These are phyloP conservation scores for Colletotrichum chlorophyti DNA, from an alignment of 2,329 filamentous ascomycete genomes.

Conservation along the genomic window DNA sequence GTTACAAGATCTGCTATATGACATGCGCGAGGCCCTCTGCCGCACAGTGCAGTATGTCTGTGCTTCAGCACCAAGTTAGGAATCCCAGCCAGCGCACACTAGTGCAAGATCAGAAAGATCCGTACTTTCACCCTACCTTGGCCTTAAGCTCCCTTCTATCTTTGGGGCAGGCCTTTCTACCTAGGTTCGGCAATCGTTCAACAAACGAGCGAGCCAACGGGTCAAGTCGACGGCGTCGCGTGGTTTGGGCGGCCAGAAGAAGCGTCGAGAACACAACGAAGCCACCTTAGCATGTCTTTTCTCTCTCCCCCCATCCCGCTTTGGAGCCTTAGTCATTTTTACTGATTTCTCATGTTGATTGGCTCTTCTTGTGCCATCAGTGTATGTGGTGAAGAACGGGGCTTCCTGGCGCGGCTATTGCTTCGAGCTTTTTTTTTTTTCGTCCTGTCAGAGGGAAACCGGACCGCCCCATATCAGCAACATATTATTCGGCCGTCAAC, in stretches of 20 bases:
- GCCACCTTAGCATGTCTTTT: neutral
- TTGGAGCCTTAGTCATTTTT: neutral
- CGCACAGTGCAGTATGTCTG: constrained; percentile 29
- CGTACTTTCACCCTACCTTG: constrained; percentile 2
- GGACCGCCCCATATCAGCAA: too few species aligned
- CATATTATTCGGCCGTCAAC: neutral
- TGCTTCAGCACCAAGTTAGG: constrained; percentile 19
- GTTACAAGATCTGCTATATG: constrained; percentile 29
- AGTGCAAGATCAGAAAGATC: constrained; percentile 24
- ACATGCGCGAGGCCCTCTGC: constrained; percentile 29
- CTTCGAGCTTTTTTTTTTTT: neutral
- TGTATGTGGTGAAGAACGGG: too few species aligned
- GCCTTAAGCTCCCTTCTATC: too few species aligned
- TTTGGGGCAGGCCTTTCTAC: too few species aligned
- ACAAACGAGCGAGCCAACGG: constrained; percentile 1
- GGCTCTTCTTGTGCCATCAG: too few species aligned
- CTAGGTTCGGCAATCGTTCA: constrained; percentile 25
- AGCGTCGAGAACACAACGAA: constrained; percentile 22
- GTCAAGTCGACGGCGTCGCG: constrained; percentile 9
- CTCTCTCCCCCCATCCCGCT: neutral
- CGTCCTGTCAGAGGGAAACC: too few species aligned
- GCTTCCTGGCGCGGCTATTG: too few species aligned
- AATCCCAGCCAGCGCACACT: constrained; percentile 19
- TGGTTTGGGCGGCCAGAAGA: constrained; percentile 8
- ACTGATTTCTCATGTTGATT: too few species aligned